These are phyloP conservation scores for Macrotyloma uniflorum DNA, from an alignment of 306 rosid genomes.

Conservation along the genomic window DNA sequence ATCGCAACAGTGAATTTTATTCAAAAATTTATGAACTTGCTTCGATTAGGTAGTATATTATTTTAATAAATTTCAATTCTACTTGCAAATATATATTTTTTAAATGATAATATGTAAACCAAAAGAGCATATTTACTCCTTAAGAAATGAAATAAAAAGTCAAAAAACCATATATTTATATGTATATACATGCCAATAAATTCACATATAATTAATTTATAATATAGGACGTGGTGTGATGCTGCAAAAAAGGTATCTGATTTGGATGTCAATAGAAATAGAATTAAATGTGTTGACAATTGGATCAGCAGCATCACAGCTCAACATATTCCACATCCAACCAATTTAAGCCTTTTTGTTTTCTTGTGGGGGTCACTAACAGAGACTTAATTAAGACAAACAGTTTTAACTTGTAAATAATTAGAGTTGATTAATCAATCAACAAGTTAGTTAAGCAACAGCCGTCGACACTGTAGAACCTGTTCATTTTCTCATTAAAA, in stretches of 20 bases:
- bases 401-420: background rate
- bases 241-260: background rate
- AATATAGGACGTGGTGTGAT: background rate
- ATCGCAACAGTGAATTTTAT: background rate
- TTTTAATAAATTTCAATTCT: no score
- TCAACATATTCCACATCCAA: slow-evolving; percentile 10
- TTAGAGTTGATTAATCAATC: background rate
- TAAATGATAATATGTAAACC: no score
- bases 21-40: background rate
- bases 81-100: no score
- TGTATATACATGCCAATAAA: background rate
- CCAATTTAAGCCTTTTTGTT: background rate
- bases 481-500: no score
- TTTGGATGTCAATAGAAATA: background rate
- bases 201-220: background rate
- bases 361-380: background rate
- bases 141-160: background rate
- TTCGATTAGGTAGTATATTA: no score
- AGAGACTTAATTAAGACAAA: background rate
- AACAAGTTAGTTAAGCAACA: slow-evolving; percentile 9
- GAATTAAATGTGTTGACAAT: slow-evolving; percentile 1
- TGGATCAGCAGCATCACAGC: slow-evolving; percentile 20
- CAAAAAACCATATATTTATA: background rate
- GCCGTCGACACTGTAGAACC: no score
- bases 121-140: no score